Conservation (phyloP, 2,329 filamentous ascomycete genomes). For the Aspergillus neoniger region DNA sequence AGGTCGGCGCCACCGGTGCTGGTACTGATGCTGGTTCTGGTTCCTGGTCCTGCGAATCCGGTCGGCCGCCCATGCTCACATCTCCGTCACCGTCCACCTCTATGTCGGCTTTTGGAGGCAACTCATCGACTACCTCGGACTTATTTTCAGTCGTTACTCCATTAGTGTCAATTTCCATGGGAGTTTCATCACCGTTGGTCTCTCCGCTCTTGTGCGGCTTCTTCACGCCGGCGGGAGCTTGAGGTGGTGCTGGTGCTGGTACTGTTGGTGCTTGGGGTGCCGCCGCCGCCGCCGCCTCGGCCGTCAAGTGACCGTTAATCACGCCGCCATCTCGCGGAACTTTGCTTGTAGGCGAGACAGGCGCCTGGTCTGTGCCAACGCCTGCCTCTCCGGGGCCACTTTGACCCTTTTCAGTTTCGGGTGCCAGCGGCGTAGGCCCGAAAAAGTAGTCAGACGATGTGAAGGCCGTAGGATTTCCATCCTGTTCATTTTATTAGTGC, state of each 20-base stretch:
- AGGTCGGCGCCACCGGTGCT: slow-evolving; percentile 33
- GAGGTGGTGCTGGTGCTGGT: slow-evolving; percentile 20
- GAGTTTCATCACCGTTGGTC: slow-evolving; percentile 36
- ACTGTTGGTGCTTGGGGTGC: slow-evolving; percentile 12
- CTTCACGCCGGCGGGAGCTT: slow-evolving; percentile 31
- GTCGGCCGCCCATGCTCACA: slow-evolving; percentile 41
- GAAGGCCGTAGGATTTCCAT: slow-evolving; percentile 39
- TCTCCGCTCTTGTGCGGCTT: slow-evolving; percentile 38
- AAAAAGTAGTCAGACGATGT: slow-evolving; percentile 49
- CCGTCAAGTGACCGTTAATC: slow-evolving; percentile 38
- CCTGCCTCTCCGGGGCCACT: slow-evolving; percentile 26
- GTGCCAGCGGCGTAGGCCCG: slow-evolving; percentile 45
- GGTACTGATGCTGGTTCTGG: slow-evolving; percentile 31
- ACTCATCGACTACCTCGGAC: slow-evolving; percentile 20
- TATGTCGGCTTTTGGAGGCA: slow-evolving; percentile 26
- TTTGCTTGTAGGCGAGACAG: slow-evolving; percentile 36
- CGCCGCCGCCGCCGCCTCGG: slow-evolving; percentile 1
- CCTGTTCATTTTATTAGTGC: slow-evolving; percentile 33
- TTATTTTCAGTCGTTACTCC: slow-evolving; percentile 33
- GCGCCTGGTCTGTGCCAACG: slow-evolving; percentile 34
- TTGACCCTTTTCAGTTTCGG: slow-evolving; percentile 31
- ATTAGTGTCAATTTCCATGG: slow-evolving; percentile 47
- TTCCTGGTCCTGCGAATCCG: slow-evolving; percentile 33
- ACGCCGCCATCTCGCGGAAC: slow-evolving; percentile 35
- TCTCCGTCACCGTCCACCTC: slow-evolving; percentile 48